phyloP scores from a whole-genome alignment of 768 basidiomycete genomes.

The Leccinum disarticulatum region DNA sequence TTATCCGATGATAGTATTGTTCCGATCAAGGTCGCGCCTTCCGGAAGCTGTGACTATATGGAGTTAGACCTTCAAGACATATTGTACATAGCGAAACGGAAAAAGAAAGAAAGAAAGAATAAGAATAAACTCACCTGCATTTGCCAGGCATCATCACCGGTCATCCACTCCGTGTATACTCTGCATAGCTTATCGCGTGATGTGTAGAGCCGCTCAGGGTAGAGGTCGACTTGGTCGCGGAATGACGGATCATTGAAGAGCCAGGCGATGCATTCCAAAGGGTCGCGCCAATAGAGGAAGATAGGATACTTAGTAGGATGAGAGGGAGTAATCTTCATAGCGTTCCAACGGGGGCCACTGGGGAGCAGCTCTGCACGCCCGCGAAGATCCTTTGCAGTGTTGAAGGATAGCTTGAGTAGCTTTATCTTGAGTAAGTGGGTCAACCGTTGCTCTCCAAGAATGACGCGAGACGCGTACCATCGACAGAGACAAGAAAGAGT shows the following conservation, averaged over 20 bases:
- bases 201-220: neutral
- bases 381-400: neutral
- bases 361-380: neutral
- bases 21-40: neutral
- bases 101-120: neutral
- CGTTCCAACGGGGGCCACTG: neutral
- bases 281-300: neutral
- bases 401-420: neutral
- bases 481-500: neutral
- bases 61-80: neutral
- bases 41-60: neutral
- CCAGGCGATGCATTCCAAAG: neutral
- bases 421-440: neutral
- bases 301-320: neutral
- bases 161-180: neutral
- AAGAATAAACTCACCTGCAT: neutral
- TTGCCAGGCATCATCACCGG: neutral
- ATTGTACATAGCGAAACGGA: neutral
- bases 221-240: neutral
- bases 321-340: neutral
- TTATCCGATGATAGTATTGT: neutral
- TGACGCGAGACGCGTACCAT: neutral
- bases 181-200: neutral
- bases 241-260: neutral
- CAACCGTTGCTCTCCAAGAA: neutral